Percentiles rank a stretch among this genome's conserved stretches.
phyloP scores from a whole-genome alignment of 2,329 filamentous ascomycete species.

The Penicillium sp. region DNA sequence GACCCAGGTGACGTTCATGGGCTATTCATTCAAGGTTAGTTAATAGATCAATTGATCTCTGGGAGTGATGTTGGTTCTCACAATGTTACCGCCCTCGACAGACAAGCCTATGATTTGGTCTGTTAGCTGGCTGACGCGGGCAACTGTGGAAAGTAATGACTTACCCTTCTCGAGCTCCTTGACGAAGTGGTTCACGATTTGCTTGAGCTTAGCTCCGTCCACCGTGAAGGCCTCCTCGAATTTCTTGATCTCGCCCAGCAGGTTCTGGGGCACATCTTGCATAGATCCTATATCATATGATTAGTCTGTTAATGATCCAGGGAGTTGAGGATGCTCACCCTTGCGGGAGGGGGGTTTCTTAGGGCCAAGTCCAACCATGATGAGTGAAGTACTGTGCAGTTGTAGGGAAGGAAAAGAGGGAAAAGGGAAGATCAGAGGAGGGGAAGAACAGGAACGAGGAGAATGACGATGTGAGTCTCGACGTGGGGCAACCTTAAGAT shows the following conservation, averaged over 20 bases:
- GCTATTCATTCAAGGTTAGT: conserved; percentile 51
- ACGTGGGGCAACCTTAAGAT: conserved; percentile 26
- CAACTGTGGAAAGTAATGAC: conserved; percentile 15
- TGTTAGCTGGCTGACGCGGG: conserved; percentile 9
- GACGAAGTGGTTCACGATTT: conserved; percentile 85
- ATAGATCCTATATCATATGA: conserved; percentile 64
- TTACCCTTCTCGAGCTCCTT: conserved; percentile 79
- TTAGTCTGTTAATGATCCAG: conserved; percentile 11
- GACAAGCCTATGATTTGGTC: conserved; percentile 59
- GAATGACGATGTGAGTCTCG: conserved; percentile 22
- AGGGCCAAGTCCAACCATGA: conserved; percentile 63
- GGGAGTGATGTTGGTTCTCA: conserved; percentile 46
- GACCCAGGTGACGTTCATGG: conserved; percentile 98
- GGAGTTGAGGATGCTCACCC: conserved; percentile 54
- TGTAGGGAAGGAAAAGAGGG: not conserved
- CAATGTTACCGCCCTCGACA: conserved; percentile 87
- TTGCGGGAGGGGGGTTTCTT: conserved; percentile 66
- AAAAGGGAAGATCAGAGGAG: conserved; percentile 4
- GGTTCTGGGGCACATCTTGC: conserved; percentile 82
- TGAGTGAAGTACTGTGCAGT: conserved; percentile 31
- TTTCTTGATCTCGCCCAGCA: conserved; percentile 73
- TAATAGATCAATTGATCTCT: not conserved
- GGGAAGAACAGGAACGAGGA: not conserved
- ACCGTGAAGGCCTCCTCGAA: conserved; percentile 84
- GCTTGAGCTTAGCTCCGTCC: conserved; percentile 73